Percentiles rank a stretch among this genome's conserved stretches.
phyloP scores from a whole-genome alignment of 2,329 filamentous ascomycete genomes.

The Rhynchosporium agropyri region DNA sequence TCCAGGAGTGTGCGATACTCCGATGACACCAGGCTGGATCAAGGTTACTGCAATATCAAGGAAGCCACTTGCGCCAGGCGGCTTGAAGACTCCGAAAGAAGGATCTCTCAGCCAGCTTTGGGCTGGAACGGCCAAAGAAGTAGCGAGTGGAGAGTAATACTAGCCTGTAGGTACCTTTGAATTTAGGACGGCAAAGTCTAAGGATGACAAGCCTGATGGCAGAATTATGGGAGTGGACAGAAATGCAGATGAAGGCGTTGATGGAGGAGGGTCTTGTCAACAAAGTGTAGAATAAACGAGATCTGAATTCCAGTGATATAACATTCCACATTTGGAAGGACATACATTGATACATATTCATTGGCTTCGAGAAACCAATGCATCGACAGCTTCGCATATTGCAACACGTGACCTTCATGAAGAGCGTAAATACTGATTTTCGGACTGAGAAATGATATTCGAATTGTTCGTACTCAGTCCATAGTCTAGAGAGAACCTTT shows the following conservation, averaged over 20 bases:
- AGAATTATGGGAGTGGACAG: slow-evolving; percentile 47
- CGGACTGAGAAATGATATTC: too few relatives aligned
- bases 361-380: too few relatives aligned
- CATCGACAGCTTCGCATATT: too few relatives aligned
- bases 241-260: slow-evolving; percentile 32
- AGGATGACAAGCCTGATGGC: slow-evolving; percentile 40
- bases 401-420: too few relatives aligned
- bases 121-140: slow-evolving; percentile 43
- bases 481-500: too few relatives aligned
- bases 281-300: background rate
- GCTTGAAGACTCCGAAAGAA: slow-evolving; percentile 31
- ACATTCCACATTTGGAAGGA: too few relatives aligned
- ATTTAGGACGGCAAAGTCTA: slow-evolving; percentile 32
- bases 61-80: slow-evolving; percentile 33
- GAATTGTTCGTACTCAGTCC: too few relatives aligned
- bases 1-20: slow-evolving; percentile 45
- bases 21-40: slow-evolving; percentile 18
- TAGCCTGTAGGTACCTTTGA: slow-evolving; percentile 41
- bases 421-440: too few relatives aligned
- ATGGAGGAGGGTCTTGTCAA: background rate
- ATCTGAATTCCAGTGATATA: background rate
- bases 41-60: slow-evolving; percentile 18
- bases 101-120: slow-evolving; percentile 47
- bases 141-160: slow-evolving; percentile 42
- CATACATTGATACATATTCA: too few relatives aligned